These are phyloP conservation scores for Datura wrightii DNA, from an alignment of 257 asterid genomes.

Conservation along the genomic window DNA sequence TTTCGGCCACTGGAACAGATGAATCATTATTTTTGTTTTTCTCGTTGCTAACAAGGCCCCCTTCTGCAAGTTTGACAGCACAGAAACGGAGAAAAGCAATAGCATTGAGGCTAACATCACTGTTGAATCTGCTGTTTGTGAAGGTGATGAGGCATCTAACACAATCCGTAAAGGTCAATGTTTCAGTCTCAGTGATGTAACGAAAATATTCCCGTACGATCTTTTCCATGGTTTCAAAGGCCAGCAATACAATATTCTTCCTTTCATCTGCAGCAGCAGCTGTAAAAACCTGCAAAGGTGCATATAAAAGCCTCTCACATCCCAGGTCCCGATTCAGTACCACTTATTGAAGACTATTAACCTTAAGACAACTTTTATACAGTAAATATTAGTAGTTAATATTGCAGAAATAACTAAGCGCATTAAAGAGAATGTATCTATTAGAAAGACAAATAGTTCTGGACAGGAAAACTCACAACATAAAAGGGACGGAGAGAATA, in stretches of 20 bases:
- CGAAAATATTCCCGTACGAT: slow-evolving; percentile 96
- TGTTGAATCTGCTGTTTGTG: slow-evolving; percentile 92
- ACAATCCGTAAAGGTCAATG: slow-evolving; percentile 86
- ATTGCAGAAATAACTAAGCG: not conserved
- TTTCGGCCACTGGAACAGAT: slow-evolving; percentile 41
- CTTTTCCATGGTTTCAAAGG: slow-evolving; percentile 98
- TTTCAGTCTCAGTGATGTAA: slow-evolving; percentile 93
- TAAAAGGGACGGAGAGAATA: not conserved
- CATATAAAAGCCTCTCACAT: slow-evolving; percentile 19
- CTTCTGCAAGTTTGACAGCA: slow-evolving; percentile 98
- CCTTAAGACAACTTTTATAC: not conserved
- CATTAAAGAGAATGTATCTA: not conserved
- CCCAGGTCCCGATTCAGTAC: slow-evolving; percentile 5
- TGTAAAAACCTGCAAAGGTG: slow-evolving; percentile 77
- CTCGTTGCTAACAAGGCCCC: slow-evolving; percentile 80
- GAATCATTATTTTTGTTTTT: slow-evolving; percentile 59
- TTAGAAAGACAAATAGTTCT: not conserved
- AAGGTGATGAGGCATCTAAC: slow-evolving; percentile 95
- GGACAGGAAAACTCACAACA: not conserved
- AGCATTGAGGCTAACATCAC: slow-evolving; percentile 97
- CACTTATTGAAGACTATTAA: not conserved
- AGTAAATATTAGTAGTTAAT: not conserved
- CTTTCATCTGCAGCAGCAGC: slow-evolving; percentile 98
- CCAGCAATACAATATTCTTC: slow-evolving; percentile 91
- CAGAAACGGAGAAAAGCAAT: slow-evolving; percentile 99